Base-by-base conservation (phyloP, 495 filamentous ascomycete species). In the Podospora comata region DNA sequence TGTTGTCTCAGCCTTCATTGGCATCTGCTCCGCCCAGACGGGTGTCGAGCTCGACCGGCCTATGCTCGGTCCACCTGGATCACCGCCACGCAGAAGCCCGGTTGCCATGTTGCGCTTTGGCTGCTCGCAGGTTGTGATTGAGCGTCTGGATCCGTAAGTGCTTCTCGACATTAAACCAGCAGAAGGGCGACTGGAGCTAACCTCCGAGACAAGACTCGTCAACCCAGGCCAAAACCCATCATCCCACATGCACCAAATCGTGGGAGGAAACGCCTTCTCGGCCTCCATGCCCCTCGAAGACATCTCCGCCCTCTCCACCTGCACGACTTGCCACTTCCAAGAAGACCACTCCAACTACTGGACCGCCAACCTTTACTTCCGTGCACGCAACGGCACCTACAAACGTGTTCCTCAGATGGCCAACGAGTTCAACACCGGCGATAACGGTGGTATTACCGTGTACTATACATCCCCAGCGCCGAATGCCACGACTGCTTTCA, bases 41-140 rank as follows among this genome's bases (percentile, higher is more conserved):
- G 54, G 54, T 16, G 54, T 57, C 54, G 54, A 57, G 54, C 54
- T 57, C 6, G 54, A 57, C 54, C 54, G 20, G 54, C 54, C 54
- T 18, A 57, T 57, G 54, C 54, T 57, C 15, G 54, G 54, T 5
- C 54, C 54, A 1, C 54, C 54, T 7, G 54, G 54, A 57, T 18
- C 54, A 57, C 18, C 54, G 18, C 54, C 54, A 7, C 54, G 54
- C 16, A 57, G 54, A 57, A 60, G 55, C 11, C 34, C 34, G 34
- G 34, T 5, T 39, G 72, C 70, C 53, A 26, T 87, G 68, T 79
- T 91, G 30, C 90, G 89, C 0, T 90, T 91, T 77, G 88, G 88
- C 6, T 91, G 73, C 69, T 72, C 73, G 1, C 55, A 70, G 56
- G 67, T 75, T 19, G 66, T 70, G n/a, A 64, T 67, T 23, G 67